These are phyloP conservation scores for Candida railenensis DNA, from an alignment of 805 yeast genomes.

Conservation along the genomic window DNA sequence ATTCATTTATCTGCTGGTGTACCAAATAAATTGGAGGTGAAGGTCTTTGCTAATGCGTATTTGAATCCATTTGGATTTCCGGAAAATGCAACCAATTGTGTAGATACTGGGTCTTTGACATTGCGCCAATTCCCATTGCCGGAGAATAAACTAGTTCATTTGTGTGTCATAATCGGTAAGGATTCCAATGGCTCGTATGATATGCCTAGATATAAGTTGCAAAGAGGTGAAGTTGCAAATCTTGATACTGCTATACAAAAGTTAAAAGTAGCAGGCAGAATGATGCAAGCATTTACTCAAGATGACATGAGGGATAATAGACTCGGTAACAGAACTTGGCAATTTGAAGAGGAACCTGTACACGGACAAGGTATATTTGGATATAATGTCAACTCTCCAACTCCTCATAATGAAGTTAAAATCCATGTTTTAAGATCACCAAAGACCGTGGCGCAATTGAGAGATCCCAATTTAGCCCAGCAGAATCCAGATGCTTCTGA, in stretches of 20 bases:
- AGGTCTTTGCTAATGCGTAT: slow-evolving; percentile 42
- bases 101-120: slow-evolving; percentile 23
- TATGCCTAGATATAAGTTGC: slow-evolving; percentile 51
- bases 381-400: slow-evolving; percentile 47
- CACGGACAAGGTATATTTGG: slow-evolving; percentile 32
- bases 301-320: slow-evolving; percentile 84
- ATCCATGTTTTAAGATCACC: slow-evolving; percentile 74
- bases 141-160: slow-evolving; percentile 74
- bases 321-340: slow-evolving; percentile 75
- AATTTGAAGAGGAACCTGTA: slow-evolving; percentile 55
- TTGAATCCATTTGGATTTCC: slow-evolving; percentile 28
- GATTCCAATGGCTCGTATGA: slow-evolving; percentile 77
- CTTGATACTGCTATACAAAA: slow-evolving; percentile 71
- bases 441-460: slow-evolving; percentile 65
- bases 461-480: slow-evolving; percentile 82
- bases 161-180: slow-evolving; percentile 71
- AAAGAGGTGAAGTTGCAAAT: slow-evolving; percentile 59
- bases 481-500: slow-evolving; percentile 74
- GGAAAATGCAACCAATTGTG: slow-evolving; percentile 12
- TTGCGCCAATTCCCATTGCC: slow-evolving; percentile 46
- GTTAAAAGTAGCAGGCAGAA: slow-evolving; percentile 75
- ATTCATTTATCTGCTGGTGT: slow-evolving; percentile 69
- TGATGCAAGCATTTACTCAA: slow-evolving; percentile 89
- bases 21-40: slow-evolving; percentile 52
- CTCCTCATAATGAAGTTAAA: slow-evolving; percentile 60